Percentiles rank a stretch among this genome's conserved stretches.
phyloP scores from a whole-genome alignment of 129 eudicot genomes.

The Flaveria bidentis region DNA sequence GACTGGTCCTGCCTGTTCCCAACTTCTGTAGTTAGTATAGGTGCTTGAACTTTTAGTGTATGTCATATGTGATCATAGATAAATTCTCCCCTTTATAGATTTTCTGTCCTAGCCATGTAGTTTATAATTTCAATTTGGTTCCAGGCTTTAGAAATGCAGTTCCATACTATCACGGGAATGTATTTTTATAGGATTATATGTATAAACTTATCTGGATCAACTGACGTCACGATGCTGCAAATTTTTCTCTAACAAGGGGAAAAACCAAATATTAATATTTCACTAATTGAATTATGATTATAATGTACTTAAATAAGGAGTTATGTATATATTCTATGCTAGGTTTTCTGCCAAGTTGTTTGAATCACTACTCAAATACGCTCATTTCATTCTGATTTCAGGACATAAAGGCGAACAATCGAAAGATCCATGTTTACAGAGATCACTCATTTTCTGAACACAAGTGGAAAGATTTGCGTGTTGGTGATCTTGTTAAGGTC shows the following conservation, averaged over 20 bases:
- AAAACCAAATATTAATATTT: neutral
- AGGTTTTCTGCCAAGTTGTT: constrained; percentile 4
- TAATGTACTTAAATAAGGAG: constrained; percentile 15
- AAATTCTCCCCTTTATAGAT: too few relatives aligned
- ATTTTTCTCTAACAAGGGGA: neutral
- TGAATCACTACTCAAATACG: constrained; percentile 16
- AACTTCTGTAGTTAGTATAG: neutral
- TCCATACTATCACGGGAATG: neutral
- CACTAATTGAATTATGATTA: constrained; percentile 13
- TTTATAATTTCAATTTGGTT: constrained; percentile 1
- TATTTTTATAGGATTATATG: constrained; percentile 2
- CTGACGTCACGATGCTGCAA: neutral
- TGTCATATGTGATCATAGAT: neutral
- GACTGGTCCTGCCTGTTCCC: neutral
- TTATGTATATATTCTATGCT: constrained; percentile 17
- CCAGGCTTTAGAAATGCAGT: neutral
- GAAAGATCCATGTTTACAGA: constrained; percentile 58
- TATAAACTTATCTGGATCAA: neutral
- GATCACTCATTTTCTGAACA: constrained; percentile 46
- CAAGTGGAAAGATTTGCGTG: constrained; percentile 80
- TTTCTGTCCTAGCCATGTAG: constrained; percentile 2
- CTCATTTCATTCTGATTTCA: constrained; percentile 42
- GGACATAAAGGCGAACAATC: constrained; percentile 92
- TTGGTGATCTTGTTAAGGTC: constrained; percentile 87
- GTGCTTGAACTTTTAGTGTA: constrained; percentile 4